Percentiles rank a stretch among this genome's conserved stretches.
Evolutionary conservation across 2,329 filamentous ascomycete species (phyloP).

Genomic region (Xylariaceae sp.): DNA sequence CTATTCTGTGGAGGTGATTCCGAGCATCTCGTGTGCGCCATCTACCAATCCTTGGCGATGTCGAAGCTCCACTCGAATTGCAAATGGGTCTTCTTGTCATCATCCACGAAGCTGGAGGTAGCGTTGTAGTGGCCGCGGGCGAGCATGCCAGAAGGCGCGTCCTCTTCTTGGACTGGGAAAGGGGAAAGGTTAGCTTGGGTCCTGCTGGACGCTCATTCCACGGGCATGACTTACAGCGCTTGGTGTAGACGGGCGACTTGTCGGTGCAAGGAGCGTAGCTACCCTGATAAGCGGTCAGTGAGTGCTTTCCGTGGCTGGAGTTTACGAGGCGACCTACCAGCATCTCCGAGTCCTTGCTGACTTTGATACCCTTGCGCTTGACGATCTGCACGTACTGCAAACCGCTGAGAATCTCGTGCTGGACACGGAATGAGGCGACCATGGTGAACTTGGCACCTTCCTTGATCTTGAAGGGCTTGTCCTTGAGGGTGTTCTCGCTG

Average conservation of each 20-base stretch:
- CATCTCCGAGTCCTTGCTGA: conserved; percentile 97
- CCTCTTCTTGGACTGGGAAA: conserved; percentile 76
- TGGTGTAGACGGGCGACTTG: conserved; percentile 78
- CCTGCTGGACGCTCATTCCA: background rate
- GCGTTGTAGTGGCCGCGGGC: conserved; percentile 88
- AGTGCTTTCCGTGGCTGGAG: background rate
- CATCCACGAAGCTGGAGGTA: conserved; percentile 86
- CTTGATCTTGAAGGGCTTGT: conserved; percentile 93
- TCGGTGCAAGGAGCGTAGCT: conserved; percentile 92
- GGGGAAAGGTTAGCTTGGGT: conserved; percentile 6
- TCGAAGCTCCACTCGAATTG: conserved; percentile 96
- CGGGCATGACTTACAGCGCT: conserved; percentile 70
- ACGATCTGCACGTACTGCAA: conserved; percentile 94
- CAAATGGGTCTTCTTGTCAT: conserved; percentile 87
- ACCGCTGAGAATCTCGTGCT: conserved; percentile 93
- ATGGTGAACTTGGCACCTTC: conserved; percentile 92
- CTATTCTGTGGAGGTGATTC: too few relatives aligned
- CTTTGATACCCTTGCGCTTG: conserved; percentile 79
- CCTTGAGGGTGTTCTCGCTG: conserved; percentile 73
- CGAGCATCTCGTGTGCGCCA: background rate
- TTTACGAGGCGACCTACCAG: conserved; percentile 58
- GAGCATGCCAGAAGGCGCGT: conserved; percentile 87
- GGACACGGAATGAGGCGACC: conserved; percentile 90
- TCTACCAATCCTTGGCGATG: conserved; percentile 92
- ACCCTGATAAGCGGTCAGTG: conserved; percentile 53